Evolutionary conservation across 139 green algal genomes (phyloP).

Genomic region (Picochlorum sp.): DNA sequence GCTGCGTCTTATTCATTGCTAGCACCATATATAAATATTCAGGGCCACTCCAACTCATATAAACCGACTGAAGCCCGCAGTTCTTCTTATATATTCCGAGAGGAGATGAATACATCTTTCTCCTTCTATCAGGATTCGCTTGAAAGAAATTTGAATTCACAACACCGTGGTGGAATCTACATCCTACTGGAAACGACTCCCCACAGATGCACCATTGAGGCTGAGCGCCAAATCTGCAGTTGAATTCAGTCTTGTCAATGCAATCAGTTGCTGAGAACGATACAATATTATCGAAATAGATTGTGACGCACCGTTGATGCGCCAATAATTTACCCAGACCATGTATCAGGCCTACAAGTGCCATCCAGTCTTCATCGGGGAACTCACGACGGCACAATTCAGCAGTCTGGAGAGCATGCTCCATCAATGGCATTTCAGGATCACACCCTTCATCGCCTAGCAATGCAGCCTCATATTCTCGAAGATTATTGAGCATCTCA

Average conservation of each 20-base stretch:
- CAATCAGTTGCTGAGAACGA: not conserved
- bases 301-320: too few species aligned
- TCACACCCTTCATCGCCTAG: conserved; percentile 22
- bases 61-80: conserved; percentile 27
- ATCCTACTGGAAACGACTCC: conserved; percentile 79
- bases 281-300: conserved; percentile 8
- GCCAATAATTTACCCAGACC: conserved; percentile 72
- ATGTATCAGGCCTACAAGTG: conserved; percentile 70
- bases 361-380: conserved; percentile 70
- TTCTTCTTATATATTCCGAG: conserved; percentile 47
- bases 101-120: conserved; percentile 33
- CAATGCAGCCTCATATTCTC: conserved; percentile 62
- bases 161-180: conserved; percentile 57
- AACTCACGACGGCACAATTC: conserved; percentile 57
- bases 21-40: conserved; percentile 84
- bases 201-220: conserved; percentile 77
- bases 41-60: conserved; percentile 56
- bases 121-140: conserved; percentile 64
- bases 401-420: conserved; percentile 58
- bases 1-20: conserved; percentile 34
- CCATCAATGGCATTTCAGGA: conserved; percentile 50
- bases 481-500: conserved; percentile 44
- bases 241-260: too few species aligned
- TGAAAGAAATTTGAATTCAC: conserved; percentile 43
- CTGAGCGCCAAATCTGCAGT: conserved; percentile 51